These are phyloP conservation scores for Phalaenopsis equestris DNA, from an alignment of 106 monocot genomes.

Conservation along the genomic window DNA sequence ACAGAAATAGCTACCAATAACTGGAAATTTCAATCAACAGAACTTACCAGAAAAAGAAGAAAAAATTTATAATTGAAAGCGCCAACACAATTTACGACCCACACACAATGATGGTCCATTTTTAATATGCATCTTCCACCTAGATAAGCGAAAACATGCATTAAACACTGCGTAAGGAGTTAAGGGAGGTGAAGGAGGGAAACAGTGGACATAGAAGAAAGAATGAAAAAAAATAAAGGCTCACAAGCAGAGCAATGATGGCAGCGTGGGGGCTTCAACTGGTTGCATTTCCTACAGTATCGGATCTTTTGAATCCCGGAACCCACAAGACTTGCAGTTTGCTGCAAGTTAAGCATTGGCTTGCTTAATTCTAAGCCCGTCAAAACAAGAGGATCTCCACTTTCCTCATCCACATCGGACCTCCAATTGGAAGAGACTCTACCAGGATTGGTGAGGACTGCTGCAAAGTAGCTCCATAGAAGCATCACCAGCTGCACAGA, in stretches of 20 bases:
- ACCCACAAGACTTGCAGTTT: slow-evolving; percentile 21
- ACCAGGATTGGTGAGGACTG: slow-evolving; percentile 50
- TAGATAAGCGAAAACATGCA: slow-evolving; percentile 8
- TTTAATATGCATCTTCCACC: slow-evolving; percentile 61
- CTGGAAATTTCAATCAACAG: neutral
- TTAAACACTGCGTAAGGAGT: too few species aligned
- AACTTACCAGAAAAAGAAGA: slow-evolving; percentile 61
- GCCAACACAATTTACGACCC: slow-evolving; percentile 68
- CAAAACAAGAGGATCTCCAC: slow-evolving; percentile 29
- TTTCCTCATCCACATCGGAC: slow-evolving; percentile 41
- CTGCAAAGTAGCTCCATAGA: slow-evolving; percentile 59
- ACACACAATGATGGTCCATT: slow-evolving; percentile 69
- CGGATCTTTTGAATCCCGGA: slow-evolving; percentile 19
- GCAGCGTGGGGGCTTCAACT: slow-evolving; percentile 51
- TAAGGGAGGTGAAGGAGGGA: too few species aligned
- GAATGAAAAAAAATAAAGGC: neutral
- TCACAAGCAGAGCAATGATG: slow-evolving; percentile 65
- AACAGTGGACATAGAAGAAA: neutral
- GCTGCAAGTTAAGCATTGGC: slow-evolving; percentile 23
- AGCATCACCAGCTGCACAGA: slow-evolving; percentile 40
- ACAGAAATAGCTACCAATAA: neutral
- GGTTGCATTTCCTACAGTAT: slow-evolving; percentile 53
- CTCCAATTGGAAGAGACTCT: slow-evolving; percentile 48
- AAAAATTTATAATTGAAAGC: slow-evolving; percentile 66
- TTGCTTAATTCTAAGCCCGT: slow-evolving; percentile 21